Base-by-base conservation (phyloP, 768 basidiomycete species). In the Lentinula guzmanii region DNA sequence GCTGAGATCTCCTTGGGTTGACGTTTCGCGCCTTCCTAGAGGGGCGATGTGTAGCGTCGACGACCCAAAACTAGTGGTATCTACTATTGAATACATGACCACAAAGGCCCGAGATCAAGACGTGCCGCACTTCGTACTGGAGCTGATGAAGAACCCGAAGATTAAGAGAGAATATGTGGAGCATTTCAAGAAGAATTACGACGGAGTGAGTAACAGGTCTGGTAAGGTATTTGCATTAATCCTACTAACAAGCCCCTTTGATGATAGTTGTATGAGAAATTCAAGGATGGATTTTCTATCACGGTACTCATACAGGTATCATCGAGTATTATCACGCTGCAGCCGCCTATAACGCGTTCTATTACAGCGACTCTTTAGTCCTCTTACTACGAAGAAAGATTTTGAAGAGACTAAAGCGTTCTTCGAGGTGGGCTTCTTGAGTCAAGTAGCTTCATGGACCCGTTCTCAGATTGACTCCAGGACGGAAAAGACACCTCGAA, bases 171-270 rank as follows among this genome's bases (percentile, higher is more conserved):
- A 75, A 56, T 70, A 88, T 58, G 80, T 80, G 2, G 69, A 81
- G 45, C 90, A 86, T 72, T 85, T 92, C 75, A 82, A 84, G 75
- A 78, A 85, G 42, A 82, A 92, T 67, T 93, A 87, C 69, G 80
- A 86, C 58, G 65, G 63, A 16, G 89, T 89, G 67, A 66, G 85
- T 73, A 24, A 31, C 11, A 8, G n/a, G 28, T 13, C 48, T 6
- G 53, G 61, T 16, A 55, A 18, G 48, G 51, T 48, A 46, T 39
- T n/a, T 3, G 33, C 21, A 11, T 15, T 8, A 34, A 42, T 34
- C 18, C 41, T 48, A 46, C 57, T 35, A 55, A 60, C 41, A 42
- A 54, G 18, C 59, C 54, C 54, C 16, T 28, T 16, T 60, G 24
- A 24, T 54, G 58, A 41, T 68, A 89, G 84, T 72, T 91, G 41